phyloP scores from a whole-genome alignment of 371 early-diverging fungal species.

The Syncephalastrum racemosum region DNA sequence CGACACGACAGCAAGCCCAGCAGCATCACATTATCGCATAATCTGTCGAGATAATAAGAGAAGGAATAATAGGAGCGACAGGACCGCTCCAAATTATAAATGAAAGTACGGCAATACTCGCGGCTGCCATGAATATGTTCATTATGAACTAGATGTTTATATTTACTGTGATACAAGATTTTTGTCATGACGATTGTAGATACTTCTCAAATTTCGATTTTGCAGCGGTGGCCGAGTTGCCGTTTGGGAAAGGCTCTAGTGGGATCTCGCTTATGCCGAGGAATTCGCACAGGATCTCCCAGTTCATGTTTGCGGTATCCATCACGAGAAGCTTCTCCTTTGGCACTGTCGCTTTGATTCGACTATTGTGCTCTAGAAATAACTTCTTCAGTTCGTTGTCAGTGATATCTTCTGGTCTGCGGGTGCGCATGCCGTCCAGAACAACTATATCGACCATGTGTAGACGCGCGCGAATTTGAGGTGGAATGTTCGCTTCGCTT shows the following conservation, averaged over 20 bases:
- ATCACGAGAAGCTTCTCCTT: constrained; percentile 24
- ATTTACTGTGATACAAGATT: no score
- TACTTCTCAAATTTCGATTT: no score
- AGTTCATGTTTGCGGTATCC: constrained; percentile 28
- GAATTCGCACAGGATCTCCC: constrained; percentile 18
- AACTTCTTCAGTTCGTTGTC: constrained; percentile 16
- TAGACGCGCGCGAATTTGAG: background rate
- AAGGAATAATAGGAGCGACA: no score
- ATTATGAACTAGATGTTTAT: no score
- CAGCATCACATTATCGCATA: no score
- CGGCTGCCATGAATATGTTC: no score
- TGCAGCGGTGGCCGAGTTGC: constrained; percentile 3
- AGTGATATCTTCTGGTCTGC: constrained; percentile 7
- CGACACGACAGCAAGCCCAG: no score
- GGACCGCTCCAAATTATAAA: no score
- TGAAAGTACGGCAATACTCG: no score
- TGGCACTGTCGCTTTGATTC: constrained; percentile 28
- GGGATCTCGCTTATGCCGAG: constrained; percentile 15
- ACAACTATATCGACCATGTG: constrained; percentile 10
- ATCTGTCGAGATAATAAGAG: no score
- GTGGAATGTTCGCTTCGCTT: background rate
- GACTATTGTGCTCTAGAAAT: constrained; percentile 26
- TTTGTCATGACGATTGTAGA: no score
- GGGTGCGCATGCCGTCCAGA: constrained; percentile 20
- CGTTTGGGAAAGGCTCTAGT: constrained; percentile 9